Conservation (phyloP, 108 stramenopile species). For the Schizochytrium sp. region DNA sequence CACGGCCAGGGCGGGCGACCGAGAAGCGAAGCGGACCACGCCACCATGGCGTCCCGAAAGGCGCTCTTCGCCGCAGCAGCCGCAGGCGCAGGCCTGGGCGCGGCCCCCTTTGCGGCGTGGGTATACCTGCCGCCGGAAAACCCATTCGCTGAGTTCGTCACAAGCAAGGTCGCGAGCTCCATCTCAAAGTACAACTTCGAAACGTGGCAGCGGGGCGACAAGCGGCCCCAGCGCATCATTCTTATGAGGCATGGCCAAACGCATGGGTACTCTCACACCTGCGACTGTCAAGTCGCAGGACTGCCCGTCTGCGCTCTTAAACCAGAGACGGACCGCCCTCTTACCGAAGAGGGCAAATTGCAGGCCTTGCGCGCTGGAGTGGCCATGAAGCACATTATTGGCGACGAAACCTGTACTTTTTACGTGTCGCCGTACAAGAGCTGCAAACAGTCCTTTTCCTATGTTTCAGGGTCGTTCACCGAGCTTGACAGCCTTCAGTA, state of each 20-base stretch:
- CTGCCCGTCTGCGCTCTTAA: not conserved
- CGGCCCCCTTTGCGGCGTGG: not conserved
- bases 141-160: not conserved
- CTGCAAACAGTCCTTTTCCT: conserved; percentile 39
- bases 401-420: conserved; percentile 38
- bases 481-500: conserved; percentile 23
- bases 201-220: not conserved
- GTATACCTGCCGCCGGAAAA: not conserved
- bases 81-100: not conserved
- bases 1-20: no score
- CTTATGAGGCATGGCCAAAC: conserved; percentile 15
- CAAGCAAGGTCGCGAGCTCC: not conserved
- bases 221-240: conserved; percentile 20
- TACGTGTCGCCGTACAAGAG: conserved; percentile 54
- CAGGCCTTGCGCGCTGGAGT: conserved; percentile 57
- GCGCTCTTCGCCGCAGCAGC: not conserved
- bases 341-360: conserved; percentile 43
- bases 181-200: not conserved
- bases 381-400: conserved; percentile 36
- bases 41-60: no score
- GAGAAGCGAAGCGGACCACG: no score
- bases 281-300: conserved; percentile 2
- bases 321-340: conserved; percentile 11
- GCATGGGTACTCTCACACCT: not conserved
- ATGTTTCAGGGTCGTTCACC: conserved; percentile 8